Evolutionary conservation across 1,139 yeast species (phyloP).

Genomic region (Suhomyces coccinellae): DNA sequence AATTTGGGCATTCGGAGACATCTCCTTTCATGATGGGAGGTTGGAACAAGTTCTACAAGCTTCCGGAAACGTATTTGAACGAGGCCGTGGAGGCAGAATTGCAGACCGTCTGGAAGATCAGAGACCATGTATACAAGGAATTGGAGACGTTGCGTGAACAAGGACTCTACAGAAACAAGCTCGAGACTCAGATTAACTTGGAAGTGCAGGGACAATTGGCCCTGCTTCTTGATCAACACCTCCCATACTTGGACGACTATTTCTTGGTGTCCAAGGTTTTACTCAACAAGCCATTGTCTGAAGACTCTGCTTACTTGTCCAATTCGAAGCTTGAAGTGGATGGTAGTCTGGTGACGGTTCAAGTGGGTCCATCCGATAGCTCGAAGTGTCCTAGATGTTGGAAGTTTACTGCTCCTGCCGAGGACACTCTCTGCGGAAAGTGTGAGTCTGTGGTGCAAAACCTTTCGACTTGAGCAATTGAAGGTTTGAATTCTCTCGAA

Average conservation of each 20-base stretch:
- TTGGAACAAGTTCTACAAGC: constrained; percentile 29
- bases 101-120: constrained; percentile 43
- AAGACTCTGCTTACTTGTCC: background rate
- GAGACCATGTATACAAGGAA: constrained; percentile 49
- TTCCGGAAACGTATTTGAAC: constrained; percentile 30
- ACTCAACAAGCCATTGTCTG: constrained; percentile 22
- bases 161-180: constrained; percentile 56
- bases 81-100: constrained; percentile 40
- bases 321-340: constrained; percentile 20
- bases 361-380: constrained; percentile 45
- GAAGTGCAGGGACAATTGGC: constrained; percentile 15
- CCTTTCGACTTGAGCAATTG: background rate
- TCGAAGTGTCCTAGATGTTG: constrained; percentile 92
- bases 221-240: constrained; percentile 25
- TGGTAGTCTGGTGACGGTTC: constrained; percentile 31
- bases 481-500: too few species aligned
- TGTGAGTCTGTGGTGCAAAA: constrained; percentile 49
- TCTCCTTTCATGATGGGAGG: constrained; percentile 59
- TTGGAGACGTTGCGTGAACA: constrained; percentile 34
- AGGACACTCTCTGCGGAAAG: constrained; percentile 61
- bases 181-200: constrained; percentile 58
- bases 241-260: constrained; percentile 50
- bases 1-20: constrained; percentile 28
- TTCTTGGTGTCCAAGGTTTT: constrained; percentile 64
- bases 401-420: constrained; percentile 62